Evolutionary conservation across 225 moss, liverwort and hornwort species (phyloP), one percentile per base, ranked within the genome.

Genomic region (Marchantia polymorpha): DNA sequence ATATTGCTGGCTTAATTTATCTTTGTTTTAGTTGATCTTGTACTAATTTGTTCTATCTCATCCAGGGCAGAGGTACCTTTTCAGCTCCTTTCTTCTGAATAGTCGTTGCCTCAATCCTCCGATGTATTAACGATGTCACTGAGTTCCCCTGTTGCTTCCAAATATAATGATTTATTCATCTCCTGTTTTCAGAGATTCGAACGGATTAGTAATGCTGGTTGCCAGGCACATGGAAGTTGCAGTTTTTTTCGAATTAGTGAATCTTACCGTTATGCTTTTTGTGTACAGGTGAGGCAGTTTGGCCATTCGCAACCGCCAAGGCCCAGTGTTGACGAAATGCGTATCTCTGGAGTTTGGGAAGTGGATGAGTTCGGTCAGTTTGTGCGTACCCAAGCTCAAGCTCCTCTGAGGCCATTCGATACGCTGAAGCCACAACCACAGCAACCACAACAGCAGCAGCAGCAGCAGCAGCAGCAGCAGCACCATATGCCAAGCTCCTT

Each of bases 321-420:
- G 74, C 91, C 89, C 58, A 89, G 86, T 49, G 79, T 93, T 73
- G 99, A 99, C 78, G 99, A 95, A 83, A 92, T 94, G 92, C 86
- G 99, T 67, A 93, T 93, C 53, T 92, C 93, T 48, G 92, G 99
- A 79, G 95, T 93, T 14, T 99, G 99, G 99, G 99, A 99, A 85
- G 93, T 99, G 3, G 95, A 99, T 73, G 99, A 99, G 81, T 99
- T 85, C 80, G 95, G 93, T 13, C 97, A 95, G 82, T 95, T 92
- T 79, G 95, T 93, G 86, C 96, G 94, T 54, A 89, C 94, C 14
- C 94, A 92, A 86, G 90, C 96, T 80, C 94, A 94, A 77, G 87
- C 91, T 78, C 92, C 92, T 27, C 75, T 84, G 83, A 80, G 92
- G 51, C 76, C 90, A 23, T 93, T 89, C 53, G 96, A 94, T 59